A percentile compares a stretch with the other conserved stretches of the same genome.
Evolutionary conservation across 2,329 filamentous ascomycete species (phyloP).

Genomic region (Cryphonectria carpinicola): DNA sequence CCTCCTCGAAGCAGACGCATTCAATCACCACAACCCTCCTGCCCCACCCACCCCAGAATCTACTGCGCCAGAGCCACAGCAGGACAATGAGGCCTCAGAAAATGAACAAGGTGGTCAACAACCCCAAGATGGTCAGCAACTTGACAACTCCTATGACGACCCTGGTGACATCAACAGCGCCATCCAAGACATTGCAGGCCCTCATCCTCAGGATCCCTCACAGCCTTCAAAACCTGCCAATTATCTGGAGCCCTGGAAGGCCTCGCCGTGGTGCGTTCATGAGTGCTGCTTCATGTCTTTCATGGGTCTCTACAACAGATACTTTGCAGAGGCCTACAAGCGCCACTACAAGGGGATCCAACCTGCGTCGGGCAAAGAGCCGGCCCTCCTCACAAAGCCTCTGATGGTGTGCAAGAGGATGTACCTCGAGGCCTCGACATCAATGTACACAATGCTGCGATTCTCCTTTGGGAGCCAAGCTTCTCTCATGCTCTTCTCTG

Average conservation of each 20-base stretch:
- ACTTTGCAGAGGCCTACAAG: not conserved
- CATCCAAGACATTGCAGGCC: conserved; percentile 6
- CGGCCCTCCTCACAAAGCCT: not conserved
- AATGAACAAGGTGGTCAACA: not conserved
- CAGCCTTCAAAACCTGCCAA: not conserved
- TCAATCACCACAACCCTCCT: not conserved
- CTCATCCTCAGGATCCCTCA: not conserved
- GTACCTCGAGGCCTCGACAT: conserved; percentile 14
- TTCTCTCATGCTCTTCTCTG: not conserved
- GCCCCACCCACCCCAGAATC: not conserved
- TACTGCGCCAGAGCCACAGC: not conserved
- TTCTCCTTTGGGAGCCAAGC: conserved; percentile 6
- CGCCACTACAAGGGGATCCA: not conserved
- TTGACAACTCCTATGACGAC: conserved; percentile 1
- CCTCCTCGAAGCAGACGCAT: conserved; percentile 2
- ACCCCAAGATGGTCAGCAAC: not conserved
- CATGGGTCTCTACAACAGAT: not conserved
- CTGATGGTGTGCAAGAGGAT: conserved; percentile 18
- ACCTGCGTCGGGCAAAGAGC: too few relatives aligned
- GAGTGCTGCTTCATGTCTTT: not conserved
- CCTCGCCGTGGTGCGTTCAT: conserved; percentile 16
- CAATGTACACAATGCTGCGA: conserved; percentile 10
- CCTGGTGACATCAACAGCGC: conserved; percentile 21
- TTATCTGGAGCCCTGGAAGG: not conserved
- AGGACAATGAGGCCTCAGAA: not conserved